Percentiles rank a stretch among this genome's conserved stretches.
These are phyloP conservation scores for Amylocarpus encephaloides DNA, from an alignment of 2,329 filamentous ascomycete species.

Conservation along the genomic window DNA sequence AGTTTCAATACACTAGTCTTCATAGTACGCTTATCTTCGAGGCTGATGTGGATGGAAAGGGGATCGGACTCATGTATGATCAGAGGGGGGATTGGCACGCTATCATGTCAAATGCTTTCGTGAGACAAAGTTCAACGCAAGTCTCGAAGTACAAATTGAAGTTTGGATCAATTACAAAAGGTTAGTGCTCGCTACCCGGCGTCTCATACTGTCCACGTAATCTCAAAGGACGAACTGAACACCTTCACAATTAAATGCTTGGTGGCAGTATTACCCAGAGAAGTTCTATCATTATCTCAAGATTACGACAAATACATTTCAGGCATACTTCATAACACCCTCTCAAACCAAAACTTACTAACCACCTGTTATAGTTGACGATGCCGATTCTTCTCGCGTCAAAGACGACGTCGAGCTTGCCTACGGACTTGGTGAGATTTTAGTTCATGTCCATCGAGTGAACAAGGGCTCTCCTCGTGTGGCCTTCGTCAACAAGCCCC, in stretches of 20 bases:
- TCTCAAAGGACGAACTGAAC: too few species aligned
- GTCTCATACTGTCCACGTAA: background rate
- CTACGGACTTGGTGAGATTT: constrained; percentile 15
- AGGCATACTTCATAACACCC: background rate
- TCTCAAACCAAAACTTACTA: background rate
- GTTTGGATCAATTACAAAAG: constrained; percentile 11
- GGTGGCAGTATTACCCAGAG: background rate
- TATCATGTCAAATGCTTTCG: background rate
- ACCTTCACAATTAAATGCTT: background rate
- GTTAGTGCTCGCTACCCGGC: background rate
- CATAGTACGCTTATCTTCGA: constrained; percentile 6
- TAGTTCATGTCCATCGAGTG: constrained; percentile 11
- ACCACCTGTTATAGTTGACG: constrained; percentile 13
- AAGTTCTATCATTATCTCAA: background rate
- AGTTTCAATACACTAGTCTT: too few species aligned
- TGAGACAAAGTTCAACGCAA: background rate
- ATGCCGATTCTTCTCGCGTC: constrained; percentile 10
- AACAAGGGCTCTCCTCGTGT: too few species aligned
- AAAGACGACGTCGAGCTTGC: constrained; percentile 15
- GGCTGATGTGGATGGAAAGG: constrained; percentile 15
- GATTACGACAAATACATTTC: background rate
- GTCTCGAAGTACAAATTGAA: constrained; percentile 10
- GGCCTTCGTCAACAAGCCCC: background rate
- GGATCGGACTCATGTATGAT: background rate
- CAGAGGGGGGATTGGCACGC: background rate